Conservation (phyloP, 2,329 filamentous ascomycete genomes). For the Diaporthe helianthi region DNA sequence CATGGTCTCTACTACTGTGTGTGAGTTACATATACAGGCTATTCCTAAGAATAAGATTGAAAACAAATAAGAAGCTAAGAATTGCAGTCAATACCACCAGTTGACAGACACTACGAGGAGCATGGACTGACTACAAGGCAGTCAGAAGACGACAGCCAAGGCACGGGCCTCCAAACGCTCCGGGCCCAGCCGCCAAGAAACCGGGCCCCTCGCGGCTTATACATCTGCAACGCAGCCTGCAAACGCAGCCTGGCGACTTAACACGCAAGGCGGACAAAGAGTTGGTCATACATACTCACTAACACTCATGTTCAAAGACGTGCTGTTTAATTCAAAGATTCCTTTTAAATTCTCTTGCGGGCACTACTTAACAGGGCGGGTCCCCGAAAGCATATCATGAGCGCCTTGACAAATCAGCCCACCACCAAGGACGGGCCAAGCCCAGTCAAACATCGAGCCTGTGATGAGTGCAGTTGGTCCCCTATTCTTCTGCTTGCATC, state of each 20-base stretch:
- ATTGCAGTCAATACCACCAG: neutral
- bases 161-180: neutral
- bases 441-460: constrained; percentile 62
- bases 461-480: constrained; percentile 67
- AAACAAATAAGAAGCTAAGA: no score
- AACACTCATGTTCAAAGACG: neutral
- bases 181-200: neutral
- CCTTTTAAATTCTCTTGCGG: neutral
- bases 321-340: neutral
- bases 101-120: neutral
- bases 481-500: constrained; percentile 44
- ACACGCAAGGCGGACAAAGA: neutral
- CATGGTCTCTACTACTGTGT: no score
- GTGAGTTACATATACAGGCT: no score
- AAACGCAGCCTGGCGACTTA: neutral
- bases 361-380: neutral
- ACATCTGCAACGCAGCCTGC: neutral
- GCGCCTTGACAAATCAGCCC: constrained; percentile 1
- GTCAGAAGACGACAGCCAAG: neutral
- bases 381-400: neutral
- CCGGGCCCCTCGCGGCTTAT: neutral
- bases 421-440: neutral
- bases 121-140: no score
- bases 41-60: no score
- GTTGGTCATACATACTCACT: neutral